These are phyloP conservation scores for Penicillium verrucosum DNA, from an alignment of 2,329 filamentous ascomycete species.

Conservation along the genomic window DNA sequence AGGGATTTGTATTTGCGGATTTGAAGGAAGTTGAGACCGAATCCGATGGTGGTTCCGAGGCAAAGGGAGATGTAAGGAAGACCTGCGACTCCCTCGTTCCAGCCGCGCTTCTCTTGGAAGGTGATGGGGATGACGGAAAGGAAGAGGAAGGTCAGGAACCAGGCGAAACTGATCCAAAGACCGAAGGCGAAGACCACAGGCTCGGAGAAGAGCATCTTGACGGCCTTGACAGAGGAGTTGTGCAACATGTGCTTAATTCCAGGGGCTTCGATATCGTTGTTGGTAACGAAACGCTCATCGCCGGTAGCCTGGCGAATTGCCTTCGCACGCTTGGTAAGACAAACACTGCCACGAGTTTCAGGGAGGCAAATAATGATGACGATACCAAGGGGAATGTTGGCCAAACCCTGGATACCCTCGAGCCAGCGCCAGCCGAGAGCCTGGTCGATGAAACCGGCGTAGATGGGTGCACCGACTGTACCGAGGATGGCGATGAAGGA, in stretches of 20 bases:
- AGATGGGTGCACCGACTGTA: conserved; percentile 53
- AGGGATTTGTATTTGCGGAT: conserved; percentile 51
- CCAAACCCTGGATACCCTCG: conserved; percentile 52
- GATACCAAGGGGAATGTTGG: conserved; percentile 50
- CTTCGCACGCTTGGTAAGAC: conserved; percentile 51
- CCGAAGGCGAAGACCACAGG: conserved; percentile 52
- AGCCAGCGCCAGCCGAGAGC: conserved; percentile 55
- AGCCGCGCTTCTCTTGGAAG: conserved; percentile 52
- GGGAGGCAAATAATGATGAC: conserved; percentile 45
- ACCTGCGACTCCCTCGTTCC: conserved; percentile 50
- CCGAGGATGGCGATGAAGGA: conserved; percentile 51
- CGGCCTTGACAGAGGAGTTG: conserved; percentile 51
- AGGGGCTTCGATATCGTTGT: conserved; percentile 52
- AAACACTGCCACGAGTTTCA: conserved; percentile 49
- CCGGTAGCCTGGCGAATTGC: conserved; percentile 47
- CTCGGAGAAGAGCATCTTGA: conserved; percentile 50
- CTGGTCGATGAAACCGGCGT: conserved; percentile 54
- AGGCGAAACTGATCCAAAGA: conserved; percentile 53
- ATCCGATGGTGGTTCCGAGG: conserved; percentile 50
- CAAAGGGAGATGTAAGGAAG: conserved; percentile 53
- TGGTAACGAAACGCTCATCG: conserved; percentile 50
- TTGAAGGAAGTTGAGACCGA: conserved; percentile 49
- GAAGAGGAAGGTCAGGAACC: conserved; percentile 56
- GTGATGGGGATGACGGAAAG: conserved; percentile 51
- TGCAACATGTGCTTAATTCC: conserved; percentile 43